These are phyloP conservation scores for Aspergillus ostianus DNA, from an alignment of 495 filamentous ascomycete genomes.

Conservation along the genomic window DNA sequence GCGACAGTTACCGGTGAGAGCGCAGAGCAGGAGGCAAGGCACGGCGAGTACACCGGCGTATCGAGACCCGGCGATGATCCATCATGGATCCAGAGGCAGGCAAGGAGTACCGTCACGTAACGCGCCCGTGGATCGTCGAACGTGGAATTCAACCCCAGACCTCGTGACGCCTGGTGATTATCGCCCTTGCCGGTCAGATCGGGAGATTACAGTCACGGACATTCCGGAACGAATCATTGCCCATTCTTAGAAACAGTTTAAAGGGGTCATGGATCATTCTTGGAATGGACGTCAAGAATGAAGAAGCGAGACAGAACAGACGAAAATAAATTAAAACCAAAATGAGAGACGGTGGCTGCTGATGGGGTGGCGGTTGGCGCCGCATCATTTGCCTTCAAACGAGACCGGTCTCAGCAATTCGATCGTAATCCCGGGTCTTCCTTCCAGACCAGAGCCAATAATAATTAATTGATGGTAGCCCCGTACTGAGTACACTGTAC, in stretches of 20 bases:
- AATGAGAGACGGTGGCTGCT: not conserved
- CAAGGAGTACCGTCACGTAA: not conserved
- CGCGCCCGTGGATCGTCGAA: not conserved
- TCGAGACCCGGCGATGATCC: not conserved
- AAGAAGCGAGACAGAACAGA: not conserved
- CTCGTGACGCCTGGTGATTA: constrained; percentile 13
- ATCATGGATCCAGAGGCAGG: no score
- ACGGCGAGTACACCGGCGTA: not conserved
- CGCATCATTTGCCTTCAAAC: constrained; percentile 11
- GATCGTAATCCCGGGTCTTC: no score
- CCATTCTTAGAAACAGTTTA: not conserved
- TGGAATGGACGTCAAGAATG: not conserved
- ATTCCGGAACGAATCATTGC: not conserved
- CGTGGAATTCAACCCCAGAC: constrained; percentile 15
- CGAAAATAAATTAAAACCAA: no score
- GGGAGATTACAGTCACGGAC: no score
- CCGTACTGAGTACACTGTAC: no score
- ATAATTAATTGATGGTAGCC: no score
- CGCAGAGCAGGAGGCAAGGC: not conserved
- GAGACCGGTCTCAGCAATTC: not conserved
- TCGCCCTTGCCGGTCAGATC: not conserved
- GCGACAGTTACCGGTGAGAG: not conserved
- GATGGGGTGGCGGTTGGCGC: constrained; percentile 21
- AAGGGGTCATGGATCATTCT: not conserved
- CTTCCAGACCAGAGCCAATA: no score